phyloP scores from a whole-genome alignment of 108 stramenopile genomes.

The Chaetoceros tenuissimus region DNA sequence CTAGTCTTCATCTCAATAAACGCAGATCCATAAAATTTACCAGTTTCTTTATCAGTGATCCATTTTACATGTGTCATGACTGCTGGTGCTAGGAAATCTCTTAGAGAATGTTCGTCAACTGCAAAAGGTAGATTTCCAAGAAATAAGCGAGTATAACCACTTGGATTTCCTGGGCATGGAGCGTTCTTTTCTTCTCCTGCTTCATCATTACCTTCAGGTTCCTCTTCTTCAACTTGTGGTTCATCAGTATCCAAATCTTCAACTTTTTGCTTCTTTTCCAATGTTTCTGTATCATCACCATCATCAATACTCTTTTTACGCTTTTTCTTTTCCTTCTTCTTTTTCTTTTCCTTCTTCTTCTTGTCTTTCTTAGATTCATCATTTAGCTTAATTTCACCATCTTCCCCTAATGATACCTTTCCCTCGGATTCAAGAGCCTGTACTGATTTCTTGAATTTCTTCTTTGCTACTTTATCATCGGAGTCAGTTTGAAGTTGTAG shows the following conservation, averaged over 20 bases:
- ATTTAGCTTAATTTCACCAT: conserved; percentile 45
- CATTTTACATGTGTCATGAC: conserved; percentile 81
- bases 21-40: conserved; percentile 77
- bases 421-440: conserved; percentile 48
- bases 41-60: conserved; percentile 81
- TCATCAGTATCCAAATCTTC: conserved; percentile 4
- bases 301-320: conserved; percentile 13
- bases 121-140: conserved; percentile 85
- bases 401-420: conserved; percentile 40
- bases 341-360: conserved; percentile 27
- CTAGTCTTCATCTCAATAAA: conserved; percentile 72
- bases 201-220: conserved; percentile 12
- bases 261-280: conserved; percentile 24
- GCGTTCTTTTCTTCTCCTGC: conserved; percentile 42
- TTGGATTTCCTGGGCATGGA: conserved; percentile 77
- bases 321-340: conserved; percentile 12
- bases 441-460: conserved; percentile 69
- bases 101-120: conserved; percentile 59
- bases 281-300: conserved; percentile 16
- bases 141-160: conserved; percentile 78
- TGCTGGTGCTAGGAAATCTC: conserved; percentile 50
- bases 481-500: conserved; percentile 43
- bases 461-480: conserved; percentile 68
- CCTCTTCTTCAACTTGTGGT: conserved; percentile 15
- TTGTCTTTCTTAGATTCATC: conserved; percentile 12